Percentiles rank a stretch among this genome's conserved stretches.
Conservation (phyloP, 208 protist genomes). For the Crithidia brevicula region DNA sequence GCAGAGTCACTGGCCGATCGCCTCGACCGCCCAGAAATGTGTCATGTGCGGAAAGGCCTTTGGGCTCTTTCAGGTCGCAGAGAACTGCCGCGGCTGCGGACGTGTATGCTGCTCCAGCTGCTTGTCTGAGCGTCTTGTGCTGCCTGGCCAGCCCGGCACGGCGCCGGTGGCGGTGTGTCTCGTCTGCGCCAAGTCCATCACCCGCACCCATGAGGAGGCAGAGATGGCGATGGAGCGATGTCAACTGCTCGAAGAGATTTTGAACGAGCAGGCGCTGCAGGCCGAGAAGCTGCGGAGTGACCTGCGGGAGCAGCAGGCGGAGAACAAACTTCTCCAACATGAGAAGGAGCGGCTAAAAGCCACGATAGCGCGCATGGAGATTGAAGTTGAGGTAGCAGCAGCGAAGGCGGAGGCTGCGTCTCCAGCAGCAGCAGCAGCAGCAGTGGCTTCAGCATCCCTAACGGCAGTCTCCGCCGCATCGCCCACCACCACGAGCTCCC, state of each 20-base stretch:
- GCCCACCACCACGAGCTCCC: neutral
- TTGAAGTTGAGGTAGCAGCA: constrained; percentile 40
- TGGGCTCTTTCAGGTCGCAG: constrained; percentile 34
- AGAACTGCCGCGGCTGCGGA: constrained; percentile 66
- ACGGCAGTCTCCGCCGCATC: neutral
- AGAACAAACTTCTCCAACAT: constrained; percentile 52
- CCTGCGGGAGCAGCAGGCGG: constrained; percentile 43
- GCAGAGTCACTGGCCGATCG: constrained; percentile 40
- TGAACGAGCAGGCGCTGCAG: constrained; percentile 53
- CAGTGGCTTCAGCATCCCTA: neutral
- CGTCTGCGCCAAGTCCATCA: constrained; percentile 48
- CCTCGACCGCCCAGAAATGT: constrained; percentile 34
- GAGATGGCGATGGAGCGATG: constrained; percentile 54
- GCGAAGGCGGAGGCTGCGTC: constrained; percentile 24
- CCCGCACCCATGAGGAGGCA: constrained; percentile 39
- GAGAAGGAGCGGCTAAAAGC: constrained; percentile 46
- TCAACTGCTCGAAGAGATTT: constrained; percentile 47
- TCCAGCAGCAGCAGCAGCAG: neutral
- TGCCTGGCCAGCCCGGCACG: constrained; percentile 42
- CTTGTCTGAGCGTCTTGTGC: constrained; percentile 43
- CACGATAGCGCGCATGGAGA: constrained; percentile 39
- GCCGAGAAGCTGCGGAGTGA: constrained; percentile 44
- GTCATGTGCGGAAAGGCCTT: constrained; percentile 56
- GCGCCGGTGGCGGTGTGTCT: constrained; percentile 56
- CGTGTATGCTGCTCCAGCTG: constrained; percentile 61